These are phyloP conservation scores for Plenodomus biglobosus DNA, from an alignment of 2,329 filamentous ascomycete genomes.

Conservation along the genomic window DNA sequence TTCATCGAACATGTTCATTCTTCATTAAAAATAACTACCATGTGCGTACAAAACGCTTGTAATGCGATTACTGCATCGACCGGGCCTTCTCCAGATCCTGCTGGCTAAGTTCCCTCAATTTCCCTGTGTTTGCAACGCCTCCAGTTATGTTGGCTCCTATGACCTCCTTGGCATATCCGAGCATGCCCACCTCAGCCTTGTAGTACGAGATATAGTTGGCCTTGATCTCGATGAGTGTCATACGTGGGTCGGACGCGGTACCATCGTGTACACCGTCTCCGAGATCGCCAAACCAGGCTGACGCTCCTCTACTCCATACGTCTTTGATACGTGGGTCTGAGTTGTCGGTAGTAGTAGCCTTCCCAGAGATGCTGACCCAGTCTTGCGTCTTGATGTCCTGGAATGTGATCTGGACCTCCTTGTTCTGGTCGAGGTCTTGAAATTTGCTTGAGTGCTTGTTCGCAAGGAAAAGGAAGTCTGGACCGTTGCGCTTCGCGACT, in stretches of 20 bases:
- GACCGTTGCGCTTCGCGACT: conserved; percentile 58
- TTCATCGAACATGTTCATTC: too few species aligned
- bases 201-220: conserved; percentile 46
- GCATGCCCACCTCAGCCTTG: conserved; percentile 35
- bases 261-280: conserved; percentile 54
- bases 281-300: conserved; percentile 55
- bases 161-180: conserved; percentile 48
- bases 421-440: conserved; percentile 48
- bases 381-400: conserved; percentile 51
- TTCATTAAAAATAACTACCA: not conserved
- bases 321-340: conserved; percentile 54
- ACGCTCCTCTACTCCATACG: conserved; percentile 44
- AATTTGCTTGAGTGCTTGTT: conserved; percentile 54
- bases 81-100: conserved; percentile 50
- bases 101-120: conserved; percentile 53
- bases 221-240: conserved; percentile 47
- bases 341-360: conserved; percentile 46
- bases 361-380: conserved; percentile 52
- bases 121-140: conserved; percentile 45
- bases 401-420: conserved; percentile 50
- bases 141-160: conserved; percentile 43
- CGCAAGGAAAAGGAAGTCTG: conserved; percentile 55
- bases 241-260: conserved; percentile 50
- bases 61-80: conserved; percentile 17
- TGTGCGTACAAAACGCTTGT: too few species aligned